These are phyloP conservation scores for Moringa oleifera DNA, from an alignment of 345 rosid genomes.

Conservation along the genomic window DNA sequence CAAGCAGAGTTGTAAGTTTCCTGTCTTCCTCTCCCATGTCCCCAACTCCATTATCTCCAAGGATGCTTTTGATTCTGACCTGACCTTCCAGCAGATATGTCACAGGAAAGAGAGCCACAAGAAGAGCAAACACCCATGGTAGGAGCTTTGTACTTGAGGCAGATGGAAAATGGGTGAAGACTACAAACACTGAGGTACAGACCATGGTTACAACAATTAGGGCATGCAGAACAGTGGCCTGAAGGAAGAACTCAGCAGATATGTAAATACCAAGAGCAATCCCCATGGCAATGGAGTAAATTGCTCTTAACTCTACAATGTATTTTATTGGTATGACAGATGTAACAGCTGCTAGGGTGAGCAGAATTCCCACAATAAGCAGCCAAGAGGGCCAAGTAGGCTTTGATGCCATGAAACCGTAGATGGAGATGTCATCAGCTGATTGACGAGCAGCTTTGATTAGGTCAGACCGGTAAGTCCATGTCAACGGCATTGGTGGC, in stretches of 20 bases:
- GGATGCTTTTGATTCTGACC: conserved; percentile 68
- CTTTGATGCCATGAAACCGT: conserved; percentile 84
- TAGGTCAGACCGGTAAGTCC: conserved; percentile 78
- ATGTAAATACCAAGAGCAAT: conserved; percentile 88
- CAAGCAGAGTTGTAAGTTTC: conserved; percentile 71
- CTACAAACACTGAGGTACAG: conserved; percentile 79
- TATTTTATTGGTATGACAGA: conserved; percentile 87
- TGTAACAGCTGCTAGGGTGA: conserved; percentile 80
- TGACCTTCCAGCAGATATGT: conserved; percentile 95
- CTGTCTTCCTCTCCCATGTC: conserved; percentile 72
- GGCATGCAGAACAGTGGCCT: conserved; percentile 83
- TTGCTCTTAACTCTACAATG: conserved; percentile 76
- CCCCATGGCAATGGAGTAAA: conserved; percentile 82
- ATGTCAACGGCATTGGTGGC: conserved; percentile 83
- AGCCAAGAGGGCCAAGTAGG: conserved; percentile 99
- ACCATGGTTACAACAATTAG: conserved; percentile 81
- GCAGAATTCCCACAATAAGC: conserved; percentile 74
- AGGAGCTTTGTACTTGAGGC: conserved; percentile 94
- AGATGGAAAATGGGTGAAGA: conserved; percentile 97
- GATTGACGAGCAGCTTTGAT: conserved; percentile 89
- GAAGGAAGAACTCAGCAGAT: conserved; percentile 96
- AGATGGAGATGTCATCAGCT: conserved; percentile 92
- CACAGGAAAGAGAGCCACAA: conserved; percentile 94
- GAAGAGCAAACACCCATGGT: conserved; percentile 95
- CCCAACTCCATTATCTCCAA: conserved; percentile 43